Evolutionary conservation across 2,329 filamentous ascomycete species (phyloP), one percentile per base, ranked within the genome.

Genomic region (Cladophialophora immunda): DNA sequence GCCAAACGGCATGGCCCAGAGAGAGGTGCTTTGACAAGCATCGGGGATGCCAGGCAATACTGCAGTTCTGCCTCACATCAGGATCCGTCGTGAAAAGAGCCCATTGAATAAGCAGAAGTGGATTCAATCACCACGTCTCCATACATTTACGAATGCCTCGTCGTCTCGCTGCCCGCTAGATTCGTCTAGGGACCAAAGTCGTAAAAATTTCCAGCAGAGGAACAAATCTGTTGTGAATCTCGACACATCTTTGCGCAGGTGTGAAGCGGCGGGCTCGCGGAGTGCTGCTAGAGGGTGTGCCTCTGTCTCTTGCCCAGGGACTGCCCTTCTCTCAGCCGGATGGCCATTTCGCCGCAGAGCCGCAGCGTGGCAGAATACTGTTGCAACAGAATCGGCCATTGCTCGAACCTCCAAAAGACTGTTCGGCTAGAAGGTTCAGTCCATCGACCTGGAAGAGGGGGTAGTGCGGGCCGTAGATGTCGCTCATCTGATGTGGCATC

Each of bases 381-480:
- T 36, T 2, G 30, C 30, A 32, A 29, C 32, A 17, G 32, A 36
- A 19, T n/a, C 29, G 15, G n/a, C 19, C 19, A 22, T 34, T 19
- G 41, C 19, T 32, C 29, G 19, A 27, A 1, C 29, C 41, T 30
- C 25, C 41, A 30, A 15, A 15, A 22, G 6, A 27, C 3, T 22
- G 38, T 27, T 63, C 61, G 54, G 27, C 27, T 57, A 54, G 29
- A 22, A n/a, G 29, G 38, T 25, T 27, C 41, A 38, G 36, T 57
- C 38, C 19, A 30, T 57, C 54, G 54, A 25, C 17, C 30, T 41
- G 34, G 29, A 55, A 52, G 38, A 52, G 36, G 34, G 53, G 19
- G 34, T 63, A 38, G 36, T 57, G 32, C 61, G 61, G 61, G 61
- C 61, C 61, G 61, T 54, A 63, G 61, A 63, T 56, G 45, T 63